phyloP scores from a whole-genome alignment of 257 asterid genomes.

The Solanum acaule region DNA sequence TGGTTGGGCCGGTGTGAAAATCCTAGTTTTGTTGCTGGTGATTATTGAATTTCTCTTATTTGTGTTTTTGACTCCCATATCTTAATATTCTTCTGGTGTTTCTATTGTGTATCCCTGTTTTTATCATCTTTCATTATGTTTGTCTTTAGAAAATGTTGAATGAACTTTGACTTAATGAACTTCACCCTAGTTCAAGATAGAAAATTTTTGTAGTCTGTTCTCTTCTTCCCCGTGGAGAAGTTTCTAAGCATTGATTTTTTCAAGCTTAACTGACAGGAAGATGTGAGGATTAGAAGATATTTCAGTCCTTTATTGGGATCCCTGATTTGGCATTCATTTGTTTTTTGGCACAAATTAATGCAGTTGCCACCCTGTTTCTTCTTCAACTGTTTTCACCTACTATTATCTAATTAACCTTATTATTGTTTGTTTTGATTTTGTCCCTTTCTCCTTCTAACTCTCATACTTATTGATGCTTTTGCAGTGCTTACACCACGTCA shows the following conservation, averaged over 20 bases:
- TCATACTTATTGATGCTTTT: conserved; percentile 2
- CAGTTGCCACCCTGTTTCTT: not conserved
- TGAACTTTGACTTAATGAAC: not conserved
- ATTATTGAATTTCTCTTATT: conserved; percentile 54
- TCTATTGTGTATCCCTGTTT: not conserved
- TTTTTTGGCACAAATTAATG: not conserved
- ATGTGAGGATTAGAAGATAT: not conserved
- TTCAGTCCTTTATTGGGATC: not conserved
- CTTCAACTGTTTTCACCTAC: not conserved
- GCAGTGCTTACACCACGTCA: conserved; percentile 44
- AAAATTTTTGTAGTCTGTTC: not conserved
- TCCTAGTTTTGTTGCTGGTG: conserved; percentile 71
- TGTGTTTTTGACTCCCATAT: conserved; percentile 19
- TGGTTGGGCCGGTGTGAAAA: conserved; percentile 66
- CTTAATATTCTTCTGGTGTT: not conserved
- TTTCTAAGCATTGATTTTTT: not conserved
- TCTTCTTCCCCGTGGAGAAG: not conserved
- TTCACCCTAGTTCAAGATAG: not conserved
- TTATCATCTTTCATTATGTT: not conserved
- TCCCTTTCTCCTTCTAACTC: not conserved
- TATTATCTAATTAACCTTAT: not conserved
- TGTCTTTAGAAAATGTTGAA: not conserved
- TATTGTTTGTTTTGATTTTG: not conserved
- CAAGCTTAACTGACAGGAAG: not conserved
- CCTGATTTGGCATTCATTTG: not conserved